phyloP scores from a whole-genome alignment of 106 monocot genomes.

The Dactylorhiza incarnata region DNA sequence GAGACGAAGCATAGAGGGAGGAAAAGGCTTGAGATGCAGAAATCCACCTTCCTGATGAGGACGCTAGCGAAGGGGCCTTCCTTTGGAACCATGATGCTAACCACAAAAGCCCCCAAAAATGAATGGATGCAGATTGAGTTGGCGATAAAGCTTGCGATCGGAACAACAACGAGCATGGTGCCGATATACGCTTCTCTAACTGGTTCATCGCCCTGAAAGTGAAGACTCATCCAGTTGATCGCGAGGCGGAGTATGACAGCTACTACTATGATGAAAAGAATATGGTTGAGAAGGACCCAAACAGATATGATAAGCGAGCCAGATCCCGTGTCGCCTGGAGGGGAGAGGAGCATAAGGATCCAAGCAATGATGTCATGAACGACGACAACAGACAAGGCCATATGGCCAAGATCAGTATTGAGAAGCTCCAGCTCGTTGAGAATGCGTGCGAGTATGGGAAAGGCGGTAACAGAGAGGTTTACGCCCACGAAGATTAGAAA shows the following conservation, averaged over 20 bases:
- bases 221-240: too few species aligned
- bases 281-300: too few species aligned
- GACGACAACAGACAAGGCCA: slow-evolving; percentile 24
- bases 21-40: slow-evolving; percentile 18
- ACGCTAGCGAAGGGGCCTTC: slow-evolving; percentile 26
- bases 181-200: too few species aligned
- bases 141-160: too few species aligned
- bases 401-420: slow-evolving; percentile 7
- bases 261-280: too few species aligned
- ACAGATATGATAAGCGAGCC: too few species aligned
- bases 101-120: slow-evolving; percentile 27
- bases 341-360: slow-evolving; percentile 31
- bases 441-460: slow-evolving; percentile 14
- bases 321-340: too few species aligned
- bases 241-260: too few species aligned
- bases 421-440: slow-evolving; percentile 21
- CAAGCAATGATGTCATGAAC: slow-evolving; percentile 24
- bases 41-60: slow-evolving; percentile 26
- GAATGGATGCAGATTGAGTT: slow-evolving; percentile 31
- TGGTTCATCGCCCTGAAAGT: too few species aligned
- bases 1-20: slow-evolving; percentile 32
- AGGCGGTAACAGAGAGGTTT: slow-evolving; percentile 9
- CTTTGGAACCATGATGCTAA: slow-evolving; percentile 30
- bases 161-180: too few species aligned
- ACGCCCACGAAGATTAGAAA: slow-evolving; percentile 15